Conservation (phyloP, 179 eudicot species). For the Beta macrorhiza region DNA sequence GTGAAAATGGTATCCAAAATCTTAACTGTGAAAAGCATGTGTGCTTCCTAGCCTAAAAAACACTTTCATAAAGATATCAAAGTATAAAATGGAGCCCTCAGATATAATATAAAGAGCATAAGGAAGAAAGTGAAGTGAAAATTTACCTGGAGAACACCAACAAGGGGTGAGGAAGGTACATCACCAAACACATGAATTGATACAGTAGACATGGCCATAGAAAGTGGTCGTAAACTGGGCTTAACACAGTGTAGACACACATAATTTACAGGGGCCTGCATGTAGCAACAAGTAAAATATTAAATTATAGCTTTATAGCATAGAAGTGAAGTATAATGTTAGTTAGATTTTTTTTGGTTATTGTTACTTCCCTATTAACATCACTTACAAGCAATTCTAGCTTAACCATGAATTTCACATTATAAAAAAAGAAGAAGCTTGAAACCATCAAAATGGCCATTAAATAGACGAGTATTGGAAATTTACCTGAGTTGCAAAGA, state of each 20-base stretch:
- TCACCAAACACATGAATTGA: slow-evolving; percentile 90
- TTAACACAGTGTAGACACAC: slow-evolving; percentile 77
- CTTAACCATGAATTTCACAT: too few species aligned
- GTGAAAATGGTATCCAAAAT: not conserved
- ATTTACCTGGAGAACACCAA: slow-evolving; percentile 84
- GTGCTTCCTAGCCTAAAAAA: not conserved
- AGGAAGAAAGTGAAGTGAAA: not conserved
- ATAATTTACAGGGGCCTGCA: slow-evolving; percentile 94
- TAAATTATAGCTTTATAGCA: not conserved
- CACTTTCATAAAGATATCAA: not conserved
- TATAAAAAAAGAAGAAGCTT: not conserved
- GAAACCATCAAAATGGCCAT: not conserved
- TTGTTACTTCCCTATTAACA: not conserved
- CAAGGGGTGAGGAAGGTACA: slow-evolving; percentile 97
- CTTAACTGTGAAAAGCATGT: not conserved
- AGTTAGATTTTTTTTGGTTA: not conserved
- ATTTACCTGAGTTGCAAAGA: slow-evolving; percentile 92
- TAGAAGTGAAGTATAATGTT: not conserved
- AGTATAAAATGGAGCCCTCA: not conserved
- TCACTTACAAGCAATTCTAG: not conserved
- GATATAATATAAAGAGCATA: not conserved
- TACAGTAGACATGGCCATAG: slow-evolving; percentile 94
- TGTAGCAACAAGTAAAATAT: slow-evolving; percentile 6
- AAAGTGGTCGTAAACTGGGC: slow-evolving; percentile 83
- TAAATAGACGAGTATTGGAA: not conserved